phyloP scores from a whole-genome alignment of 306 rosid species.

The Adenanthera pavonina region DNA sequence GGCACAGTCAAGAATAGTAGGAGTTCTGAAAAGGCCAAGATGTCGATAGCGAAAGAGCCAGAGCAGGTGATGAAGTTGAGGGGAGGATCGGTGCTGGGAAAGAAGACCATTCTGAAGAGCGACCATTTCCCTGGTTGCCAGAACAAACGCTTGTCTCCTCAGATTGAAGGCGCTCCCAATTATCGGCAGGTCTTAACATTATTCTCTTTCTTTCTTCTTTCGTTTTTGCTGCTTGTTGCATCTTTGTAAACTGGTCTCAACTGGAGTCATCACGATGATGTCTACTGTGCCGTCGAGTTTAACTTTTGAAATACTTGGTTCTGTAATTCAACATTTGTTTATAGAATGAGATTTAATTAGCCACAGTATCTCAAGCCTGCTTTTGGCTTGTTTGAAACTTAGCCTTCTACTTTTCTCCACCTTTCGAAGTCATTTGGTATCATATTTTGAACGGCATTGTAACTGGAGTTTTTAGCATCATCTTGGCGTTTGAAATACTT shows the following conservation, averaged over 20 bases:
- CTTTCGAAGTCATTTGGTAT: not conserved
- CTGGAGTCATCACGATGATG: not conserved
- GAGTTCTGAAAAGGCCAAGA: constrained; percentile 23
- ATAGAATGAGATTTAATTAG: not conserved
- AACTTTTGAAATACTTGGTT: not conserved
- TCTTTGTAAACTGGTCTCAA: not conserved
- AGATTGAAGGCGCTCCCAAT: constrained; percentile 97
- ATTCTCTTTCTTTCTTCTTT: not conserved
- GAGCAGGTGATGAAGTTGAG: constrained; percentile 84
- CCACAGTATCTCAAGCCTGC: not conserved
- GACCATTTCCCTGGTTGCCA: constrained; percentile 99
- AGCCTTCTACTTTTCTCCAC: not conserved
- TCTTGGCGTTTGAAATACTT: not conserved
- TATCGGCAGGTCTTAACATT: constrained; percentile 71
- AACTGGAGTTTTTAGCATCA: not conserved
- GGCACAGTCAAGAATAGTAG: not conserved
- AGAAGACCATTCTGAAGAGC: constrained; percentile 89
- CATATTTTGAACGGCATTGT: constrained; percentile 1
- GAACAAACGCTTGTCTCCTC: constrained; percentile 85
- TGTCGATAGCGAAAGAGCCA: constrained; percentile 66
- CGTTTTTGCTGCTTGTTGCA: not conserved
- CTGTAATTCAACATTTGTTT: not conserved
- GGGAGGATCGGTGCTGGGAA: constrained; percentile 86
- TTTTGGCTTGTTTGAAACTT: not conserved
- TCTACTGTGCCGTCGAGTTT: not conserved